Percentiles rank a stretch among this genome's conserved stretches.
Conservation (phyloP, 768 basidiomycete species). For the Lactarius akahatsu region DNA sequence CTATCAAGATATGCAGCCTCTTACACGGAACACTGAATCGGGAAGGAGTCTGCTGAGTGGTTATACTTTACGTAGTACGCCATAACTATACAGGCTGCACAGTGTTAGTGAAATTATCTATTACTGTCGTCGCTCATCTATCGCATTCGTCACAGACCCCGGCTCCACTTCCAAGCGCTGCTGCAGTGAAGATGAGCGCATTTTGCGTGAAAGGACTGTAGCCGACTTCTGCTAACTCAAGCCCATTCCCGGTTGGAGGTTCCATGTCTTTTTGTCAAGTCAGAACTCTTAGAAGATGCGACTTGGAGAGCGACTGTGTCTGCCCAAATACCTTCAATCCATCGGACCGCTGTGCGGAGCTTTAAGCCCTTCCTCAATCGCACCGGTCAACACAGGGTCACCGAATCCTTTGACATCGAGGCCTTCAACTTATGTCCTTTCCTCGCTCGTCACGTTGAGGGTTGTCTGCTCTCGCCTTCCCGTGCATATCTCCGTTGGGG, state of each 20-base stretch:
- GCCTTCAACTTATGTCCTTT: slow-evolving; percentile 17
- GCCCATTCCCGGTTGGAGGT: not conserved
- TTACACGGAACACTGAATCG: too few relatives aligned
- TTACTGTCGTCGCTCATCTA: not conserved
- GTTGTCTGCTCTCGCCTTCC: slow-evolving; percentile 18
- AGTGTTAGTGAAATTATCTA: too few relatives aligned
- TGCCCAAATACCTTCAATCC: slow-evolving; percentile 58
- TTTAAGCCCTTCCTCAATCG: slow-evolving; percentile 44
- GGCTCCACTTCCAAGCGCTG: slow-evolving; percentile 30
- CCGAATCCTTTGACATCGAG: slow-evolving; percentile 63
- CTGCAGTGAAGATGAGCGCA: slow-evolving; percentile 19
- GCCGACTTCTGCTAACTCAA: not conserved
- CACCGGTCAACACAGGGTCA: slow-evolving; percentile 52
- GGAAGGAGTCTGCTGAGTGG: too few relatives aligned
- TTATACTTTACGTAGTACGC: too few relatives aligned
- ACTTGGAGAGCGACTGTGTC: slow-evolving; percentile 35
- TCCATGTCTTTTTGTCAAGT: not conserved
- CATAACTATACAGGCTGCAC: too few relatives aligned
- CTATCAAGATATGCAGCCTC: too few relatives aligned
- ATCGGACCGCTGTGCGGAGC: slow-evolving; percentile 45
- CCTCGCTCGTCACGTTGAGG: slow-evolving; percentile 8
- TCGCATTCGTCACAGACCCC: slow-evolving; percentile 2
- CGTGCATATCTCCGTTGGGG: slow-evolving; percentile 16
- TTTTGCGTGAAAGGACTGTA: slow-evolving; percentile 13
- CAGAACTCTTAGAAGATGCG: not conserved